These are phyloP conservation scores for Trypanosoma brucei DNA, from an alignment of 208 protist species.

Conservation along the genomic window DNA sequence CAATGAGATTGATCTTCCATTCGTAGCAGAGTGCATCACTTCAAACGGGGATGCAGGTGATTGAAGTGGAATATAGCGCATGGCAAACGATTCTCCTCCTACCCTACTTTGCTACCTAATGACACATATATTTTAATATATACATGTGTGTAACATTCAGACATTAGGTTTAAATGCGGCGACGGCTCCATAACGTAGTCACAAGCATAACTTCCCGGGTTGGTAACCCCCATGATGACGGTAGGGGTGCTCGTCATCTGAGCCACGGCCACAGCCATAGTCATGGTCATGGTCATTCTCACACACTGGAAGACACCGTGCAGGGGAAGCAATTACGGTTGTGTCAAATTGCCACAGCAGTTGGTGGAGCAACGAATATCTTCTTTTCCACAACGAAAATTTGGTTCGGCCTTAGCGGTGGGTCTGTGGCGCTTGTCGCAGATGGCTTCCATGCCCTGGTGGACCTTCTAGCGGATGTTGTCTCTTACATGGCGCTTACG, in stretches of 20 bases:
- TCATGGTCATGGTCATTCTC: slow-evolving; percentile 43
- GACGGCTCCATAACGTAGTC: too few species aligned
- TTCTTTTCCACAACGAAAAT: slow-evolving; percentile 78
- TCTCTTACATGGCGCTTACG: slow-evolving; percentile 72
- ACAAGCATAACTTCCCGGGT: too few species aligned
- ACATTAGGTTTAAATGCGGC: too few species aligned
- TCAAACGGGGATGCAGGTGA: too few species aligned
- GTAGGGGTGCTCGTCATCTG: slow-evolving; percentile 14
- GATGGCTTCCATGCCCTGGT: slow-evolving; percentile 86
- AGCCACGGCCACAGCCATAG: slow-evolving; percentile 43
- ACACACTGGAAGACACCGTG: slow-evolving; percentile 48
- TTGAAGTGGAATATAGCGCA: too few species aligned
- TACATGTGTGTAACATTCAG: too few species aligned
- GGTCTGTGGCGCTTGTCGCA: slow-evolving; percentile 80
- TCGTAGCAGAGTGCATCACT: background rate
- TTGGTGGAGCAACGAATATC: slow-evolving; percentile 66
- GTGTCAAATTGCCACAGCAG: slow-evolving; percentile 68
- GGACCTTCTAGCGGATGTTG: slow-evolving; percentile 72
- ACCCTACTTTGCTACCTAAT: too few species aligned
- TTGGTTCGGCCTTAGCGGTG: slow-evolving; percentile 61
- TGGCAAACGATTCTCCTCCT: too few species aligned
- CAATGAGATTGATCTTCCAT: background rate
- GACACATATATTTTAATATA: too few species aligned
- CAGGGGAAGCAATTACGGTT: slow-evolving; percentile 45
- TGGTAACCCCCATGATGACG: background rate